These are phyloP conservation scores for Dittrichia graveolens DNA, from an alignment of 129 eudicot species.

Conservation along the genomic window DNA sequence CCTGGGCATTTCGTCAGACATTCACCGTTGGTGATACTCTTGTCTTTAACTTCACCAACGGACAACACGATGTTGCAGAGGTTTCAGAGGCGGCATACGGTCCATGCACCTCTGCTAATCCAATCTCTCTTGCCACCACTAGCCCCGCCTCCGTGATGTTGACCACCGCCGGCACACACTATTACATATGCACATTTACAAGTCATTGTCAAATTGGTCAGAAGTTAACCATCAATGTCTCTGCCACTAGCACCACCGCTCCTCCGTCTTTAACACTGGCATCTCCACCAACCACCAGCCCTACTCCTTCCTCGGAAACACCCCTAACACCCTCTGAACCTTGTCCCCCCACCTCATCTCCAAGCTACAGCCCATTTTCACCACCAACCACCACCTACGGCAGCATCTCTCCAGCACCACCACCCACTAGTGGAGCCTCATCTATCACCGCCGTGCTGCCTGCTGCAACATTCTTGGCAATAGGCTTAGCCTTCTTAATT, in stretches of 20 bases:
- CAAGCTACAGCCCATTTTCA: background rate
- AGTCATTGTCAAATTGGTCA: conserved; percentile 36
- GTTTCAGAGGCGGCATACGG: conserved; percentile 14
- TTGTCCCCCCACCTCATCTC: conserved; percentile 19
- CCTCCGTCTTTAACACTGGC: conserved; percentile 21
- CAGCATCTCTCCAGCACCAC: background rate
- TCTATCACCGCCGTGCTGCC: conserved; percentile 38
- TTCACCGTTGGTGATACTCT: conserved; percentile 31
- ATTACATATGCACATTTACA: conserved; percentile 35
- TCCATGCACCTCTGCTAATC: conserved; percentile 27
- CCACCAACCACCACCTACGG: conserved; percentile 4
- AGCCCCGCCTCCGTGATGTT: conserved; percentile 27
- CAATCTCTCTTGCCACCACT: conserved; percentile 14
- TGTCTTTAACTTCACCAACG: conserved; percentile 35
- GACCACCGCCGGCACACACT: conserved; percentile 14
- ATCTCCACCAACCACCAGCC: conserved; percentile 17
- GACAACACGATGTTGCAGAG: conserved; percentile 27
- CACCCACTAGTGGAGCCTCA: conserved; percentile 24
- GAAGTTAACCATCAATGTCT: conserved; percentile 30
- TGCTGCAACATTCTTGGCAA: conserved; percentile 28
- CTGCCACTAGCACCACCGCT: background rate
- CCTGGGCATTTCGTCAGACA: conserved; percentile 36
- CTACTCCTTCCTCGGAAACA: conserved; percentile 27
- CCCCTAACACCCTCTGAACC: background rate
- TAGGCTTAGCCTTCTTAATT: conserved; percentile 35